A percentile compares a stretch with the other conserved stretches of the same genome.
These are phyloP conservation scores for Avena atlantica DNA, from an alignment of 176 grass and related monocot genomes.

Conservation along the genomic window DNA sequence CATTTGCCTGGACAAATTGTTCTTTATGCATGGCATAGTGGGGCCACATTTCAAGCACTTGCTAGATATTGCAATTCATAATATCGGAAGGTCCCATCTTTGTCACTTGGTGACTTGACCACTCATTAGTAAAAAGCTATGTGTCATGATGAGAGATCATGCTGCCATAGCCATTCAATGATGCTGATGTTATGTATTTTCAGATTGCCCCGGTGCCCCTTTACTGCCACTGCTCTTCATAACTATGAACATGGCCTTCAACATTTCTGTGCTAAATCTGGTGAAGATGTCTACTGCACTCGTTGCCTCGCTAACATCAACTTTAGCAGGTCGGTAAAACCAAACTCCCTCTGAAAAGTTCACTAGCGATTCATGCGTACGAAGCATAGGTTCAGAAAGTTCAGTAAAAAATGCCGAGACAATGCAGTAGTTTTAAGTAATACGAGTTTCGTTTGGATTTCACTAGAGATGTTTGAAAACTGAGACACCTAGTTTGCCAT, in stretches of 20 bases:
- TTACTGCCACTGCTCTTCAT: slow-evolving; percentile 83
- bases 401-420: background rate
- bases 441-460: background rate
- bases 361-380: background rate
- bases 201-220: slow-evolving; percentile 88
- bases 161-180: background rate
- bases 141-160: background rate
- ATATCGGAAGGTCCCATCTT: background rate
- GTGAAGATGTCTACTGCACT: slow-evolving; percentile 95
- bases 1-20: background rate
- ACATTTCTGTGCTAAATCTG: slow-evolving; percentile 85
- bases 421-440: background rate
- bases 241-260: slow-evolving; percentile 87
- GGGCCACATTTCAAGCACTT: background rate
- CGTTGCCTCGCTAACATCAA: slow-evolving; percentile 81
- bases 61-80: background rate
- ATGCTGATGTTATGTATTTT: slow-evolving; percentile 44
- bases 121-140: background rate
- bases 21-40: slow-evolving; percentile 14
- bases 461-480: background rate
- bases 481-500: background rate
- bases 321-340: slow-evolving; percentile 69
- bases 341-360: slow-evolving; percentile 22
- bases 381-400: background rate
- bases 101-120: background rate